Evolutionary conservation across 2,329 filamentous ascomycete species (phyloP).

Genomic region (Ophiosphaerella narmari): DNA sequence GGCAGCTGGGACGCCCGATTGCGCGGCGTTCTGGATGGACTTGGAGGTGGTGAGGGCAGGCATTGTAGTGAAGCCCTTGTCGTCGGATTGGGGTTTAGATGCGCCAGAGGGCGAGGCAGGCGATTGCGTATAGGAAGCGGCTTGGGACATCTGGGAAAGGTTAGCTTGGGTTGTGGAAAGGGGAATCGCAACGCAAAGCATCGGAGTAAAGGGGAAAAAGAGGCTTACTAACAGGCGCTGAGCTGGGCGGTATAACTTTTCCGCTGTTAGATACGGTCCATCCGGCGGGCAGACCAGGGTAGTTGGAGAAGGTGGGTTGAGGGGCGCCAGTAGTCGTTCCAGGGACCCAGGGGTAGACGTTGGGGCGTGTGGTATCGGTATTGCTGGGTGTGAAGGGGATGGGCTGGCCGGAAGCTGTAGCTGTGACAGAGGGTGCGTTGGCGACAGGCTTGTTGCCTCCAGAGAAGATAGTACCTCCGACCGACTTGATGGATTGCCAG

Average conservation of each 20-base stretch:
- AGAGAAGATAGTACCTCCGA: constrained; percentile 75
- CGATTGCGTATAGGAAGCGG: constrained; percentile 58
- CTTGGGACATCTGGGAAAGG: constrained; percentile 54
- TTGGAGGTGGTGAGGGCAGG: constrained; percentile 34
- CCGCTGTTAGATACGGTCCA: constrained; percentile 81
- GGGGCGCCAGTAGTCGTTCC: constrained; percentile 57
- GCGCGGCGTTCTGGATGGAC: constrained; percentile 3
- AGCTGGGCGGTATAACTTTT: constrained; percentile 75
- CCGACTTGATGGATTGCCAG: constrained; percentile 80
- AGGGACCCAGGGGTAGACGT: constrained; percentile 66
- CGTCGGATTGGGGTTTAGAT: constrained; percentile 47
- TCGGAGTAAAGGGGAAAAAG: constrained; percentile 17
- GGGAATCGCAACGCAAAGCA: not conserved
- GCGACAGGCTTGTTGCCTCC: constrained; percentile 59
- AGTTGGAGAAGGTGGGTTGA: constrained; percentile 51
- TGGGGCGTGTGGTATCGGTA: constrained; percentile 51
- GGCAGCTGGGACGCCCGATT: constrained; percentile 6
- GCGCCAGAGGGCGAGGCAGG: constrained; percentile 45
- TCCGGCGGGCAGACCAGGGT: constrained; percentile 70
- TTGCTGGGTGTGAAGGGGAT: constrained; percentile 71
- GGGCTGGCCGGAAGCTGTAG: constrained; percentile 64
- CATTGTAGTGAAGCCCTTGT: constrained; percentile 57
- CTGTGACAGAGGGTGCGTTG: constrained; percentile 65
- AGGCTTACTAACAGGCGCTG: constrained; percentile 68
- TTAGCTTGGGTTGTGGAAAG: constrained; percentile 16